phyloP scores from a whole-genome alignment of 805 yeast genomes.

The Monosporozyma solicola region DNA sequence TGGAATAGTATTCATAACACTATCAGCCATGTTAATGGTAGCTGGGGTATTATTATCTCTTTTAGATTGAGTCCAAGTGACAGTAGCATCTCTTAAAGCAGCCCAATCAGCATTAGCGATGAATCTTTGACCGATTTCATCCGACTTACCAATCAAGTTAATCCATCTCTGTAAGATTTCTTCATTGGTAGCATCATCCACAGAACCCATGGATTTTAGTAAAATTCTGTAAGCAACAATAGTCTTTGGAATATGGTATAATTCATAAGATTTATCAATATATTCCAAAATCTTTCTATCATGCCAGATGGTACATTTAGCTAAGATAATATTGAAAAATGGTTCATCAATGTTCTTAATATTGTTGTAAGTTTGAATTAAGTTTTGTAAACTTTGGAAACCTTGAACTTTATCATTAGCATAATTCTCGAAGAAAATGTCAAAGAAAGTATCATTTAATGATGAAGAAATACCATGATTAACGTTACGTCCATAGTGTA shows the following conservation, averaged over 20 bases:
- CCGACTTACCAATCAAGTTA: constrained; percentile 42
- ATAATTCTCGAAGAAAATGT: constrained; percentile 54
- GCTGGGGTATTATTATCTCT: constrained; percentile 7
- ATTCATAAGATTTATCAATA: constrained; percentile 48
- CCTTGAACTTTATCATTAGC: constrained; percentile 44
- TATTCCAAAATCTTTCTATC: constrained; percentile 57
- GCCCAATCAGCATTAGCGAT: constrained; percentile 84
- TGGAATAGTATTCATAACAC: constrained; percentile 4
- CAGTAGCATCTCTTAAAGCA: constrained; percentile 69
- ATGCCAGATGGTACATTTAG: constrained; percentile 59
- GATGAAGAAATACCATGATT: constrained; percentile 66
- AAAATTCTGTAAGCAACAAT: constrained; percentile 65
- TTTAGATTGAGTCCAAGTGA: constrained; percentile 29
- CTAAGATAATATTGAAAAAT: constrained; percentile 68
- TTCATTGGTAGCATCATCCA: constrained; percentile 40
- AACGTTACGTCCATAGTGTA: constrained; percentile 47
- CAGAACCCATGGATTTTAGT: constrained; percentile 62
- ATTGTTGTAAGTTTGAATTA: constrained; percentile 47
- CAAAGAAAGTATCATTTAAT: constrained; percentile 58
- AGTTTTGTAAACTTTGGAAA: constrained; percentile 44
- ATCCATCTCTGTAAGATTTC: constrained; percentile 54
- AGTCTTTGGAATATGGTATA: constrained; percentile 50
- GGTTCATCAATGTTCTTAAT: constrained; percentile 63
- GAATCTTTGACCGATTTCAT: constrained; percentile 44
- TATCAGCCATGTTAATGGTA: constrained; percentile 3